These are phyloP conservation scores for Toxoplasma gondii DNA, from an alignment of 169 alveolate genomes.

Conservation along the genomic window DNA sequence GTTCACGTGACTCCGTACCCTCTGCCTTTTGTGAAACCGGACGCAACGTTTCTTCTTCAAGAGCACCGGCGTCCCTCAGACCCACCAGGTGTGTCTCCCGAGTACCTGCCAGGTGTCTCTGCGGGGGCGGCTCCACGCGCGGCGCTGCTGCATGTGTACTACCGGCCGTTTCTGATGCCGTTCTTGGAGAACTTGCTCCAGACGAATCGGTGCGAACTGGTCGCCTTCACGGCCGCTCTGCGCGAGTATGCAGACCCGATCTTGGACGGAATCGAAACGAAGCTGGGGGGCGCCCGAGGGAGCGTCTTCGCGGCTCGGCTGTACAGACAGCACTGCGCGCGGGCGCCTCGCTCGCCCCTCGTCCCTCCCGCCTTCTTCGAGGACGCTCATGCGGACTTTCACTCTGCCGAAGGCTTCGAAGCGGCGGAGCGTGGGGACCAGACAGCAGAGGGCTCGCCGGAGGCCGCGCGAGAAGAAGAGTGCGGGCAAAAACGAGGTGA, in stretches of 20 bases:
- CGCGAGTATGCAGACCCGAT: constrained; percentile 54
- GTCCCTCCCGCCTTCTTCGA: neutral
- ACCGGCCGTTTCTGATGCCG: constrained; percentile 21
- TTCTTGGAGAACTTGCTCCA: neutral
- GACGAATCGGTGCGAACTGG: constrained; percentile 10
- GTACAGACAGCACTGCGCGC: constrained; percentile 43
- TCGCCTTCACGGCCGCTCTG: constrained; percentile 53
- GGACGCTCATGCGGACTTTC: neutral
- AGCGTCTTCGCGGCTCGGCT: neutral
- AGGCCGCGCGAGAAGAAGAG: neutral
- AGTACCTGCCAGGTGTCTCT: neutral
- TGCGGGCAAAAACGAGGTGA: neutral
- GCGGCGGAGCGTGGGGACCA: neutral
- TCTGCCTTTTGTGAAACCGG: neutral
- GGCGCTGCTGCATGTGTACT: constrained; percentile 35
- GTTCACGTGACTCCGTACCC: constrained; percentile 52
- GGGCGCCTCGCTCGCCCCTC: constrained; percentile 24
- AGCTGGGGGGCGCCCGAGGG: neutral
- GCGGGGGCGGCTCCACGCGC: neutral
- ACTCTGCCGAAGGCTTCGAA: neutral
- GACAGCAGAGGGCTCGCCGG: neutral
- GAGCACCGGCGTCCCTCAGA: neutral
- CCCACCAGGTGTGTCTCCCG: neutral
- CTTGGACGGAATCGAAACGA: constrained; percentile 26
- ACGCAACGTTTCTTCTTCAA: constrained; percentile 24